Percentiles rank a stretch among this genome's conserved stretches.
Conservation (phyloP, 352 stramenopile species). For the Phytophthora palmivora region DNA sequence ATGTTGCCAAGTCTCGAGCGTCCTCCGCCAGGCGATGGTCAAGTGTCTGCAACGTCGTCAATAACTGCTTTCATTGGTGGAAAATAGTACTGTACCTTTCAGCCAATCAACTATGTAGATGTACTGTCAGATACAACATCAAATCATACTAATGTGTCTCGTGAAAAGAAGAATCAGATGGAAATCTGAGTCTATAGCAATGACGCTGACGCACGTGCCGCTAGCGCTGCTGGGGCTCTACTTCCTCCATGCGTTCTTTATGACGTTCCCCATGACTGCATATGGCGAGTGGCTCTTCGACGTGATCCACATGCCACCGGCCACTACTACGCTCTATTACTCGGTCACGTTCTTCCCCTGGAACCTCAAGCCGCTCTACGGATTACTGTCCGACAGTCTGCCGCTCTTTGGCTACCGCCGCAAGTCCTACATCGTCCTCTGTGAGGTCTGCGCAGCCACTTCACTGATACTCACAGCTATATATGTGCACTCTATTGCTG, state of each 20-base stretch:
- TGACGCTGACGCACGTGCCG: slow-evolving; percentile 17
- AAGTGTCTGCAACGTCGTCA: slow-evolving; percentile 6
- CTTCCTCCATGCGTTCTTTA: slow-evolving; percentile 80
- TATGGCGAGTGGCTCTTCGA: slow-evolving; percentile 84
- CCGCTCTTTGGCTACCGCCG: slow-evolving; percentile 77
- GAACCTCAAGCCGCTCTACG: slow-evolving; percentile 89
- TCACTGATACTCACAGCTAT: slow-evolving; percentile 65
- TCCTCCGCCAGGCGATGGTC: slow-evolving; percentile 30
- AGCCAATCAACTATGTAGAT: slow-evolving; percentile 38
- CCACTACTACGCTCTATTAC: slow-evolving; percentile 84
- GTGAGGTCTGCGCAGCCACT: slow-evolving; percentile 59
- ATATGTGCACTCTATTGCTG: slow-evolving; percentile 62
- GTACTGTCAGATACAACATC: slow-evolving; percentile 4
- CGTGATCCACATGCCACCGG: slow-evolving; percentile 77
- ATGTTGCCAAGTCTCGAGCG: slow-evolving; percentile 39
- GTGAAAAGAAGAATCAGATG: slow-evolving; percentile 8
- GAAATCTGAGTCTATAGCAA: slow-evolving; percentile 7
- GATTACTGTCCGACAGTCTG: slow-evolving; percentile 76
- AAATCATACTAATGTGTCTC: slow-evolving; percentile 6
- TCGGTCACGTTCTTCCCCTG: slow-evolving; percentile 85
- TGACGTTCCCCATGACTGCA: slow-evolving; percentile 81
- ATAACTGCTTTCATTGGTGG: slow-evolving; percentile 2
- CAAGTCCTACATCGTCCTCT: slow-evolving; percentile 87
- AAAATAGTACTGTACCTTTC: slow-evolving; percentile 13
- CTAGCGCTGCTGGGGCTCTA: slow-evolving; percentile 77